phyloP scores from a whole-genome alignment of 208 protist genomes.

The Phytomonas sp. region DNA sequence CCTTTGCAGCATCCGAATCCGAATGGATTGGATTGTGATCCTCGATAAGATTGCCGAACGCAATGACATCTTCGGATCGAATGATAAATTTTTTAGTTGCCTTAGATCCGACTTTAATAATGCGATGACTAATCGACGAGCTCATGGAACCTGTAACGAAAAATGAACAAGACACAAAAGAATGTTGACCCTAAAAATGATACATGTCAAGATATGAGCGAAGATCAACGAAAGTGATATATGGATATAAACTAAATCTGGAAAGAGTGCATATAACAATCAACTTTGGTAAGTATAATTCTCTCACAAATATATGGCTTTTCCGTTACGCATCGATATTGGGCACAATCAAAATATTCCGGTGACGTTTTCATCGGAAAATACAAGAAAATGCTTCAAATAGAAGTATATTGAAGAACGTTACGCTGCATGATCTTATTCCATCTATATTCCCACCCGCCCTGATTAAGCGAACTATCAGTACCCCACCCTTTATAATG shows the following conservation, averaged over 20 bases:
- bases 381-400: slow-evolving; percentile 1
- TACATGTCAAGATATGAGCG: background rate
- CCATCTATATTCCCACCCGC: slow-evolving; percentile 87
- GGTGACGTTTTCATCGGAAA: background rate
- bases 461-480: slow-evolving; percentile 65
- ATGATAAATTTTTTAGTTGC: slow-evolving; percentile 40
- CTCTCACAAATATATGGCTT: background rate
- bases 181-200: slow-evolving; percentile 9
- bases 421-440: slow-evolving; percentile 89
- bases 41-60: slow-evolving; percentile 68
- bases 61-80: slow-evolving; percentile 38
- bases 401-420: slow-evolving; percentile 66
- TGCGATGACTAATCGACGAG: slow-evolving; percentile 7
- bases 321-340: background rate
- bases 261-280: background rate
- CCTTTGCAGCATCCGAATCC: slow-evolving; percentile 48
- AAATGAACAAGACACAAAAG: slow-evolving; percentile 8
- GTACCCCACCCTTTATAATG: slow-evolving; percentile 83
- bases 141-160: background rate
- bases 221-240: background rate
- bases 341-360: background rate
- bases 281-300: background rate
- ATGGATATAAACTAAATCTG: background rate
- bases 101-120: slow-evolving; percentile 60
- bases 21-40: slow-evolving; percentile 85